Conservation (phyloP, 2,329 filamentous ascomycete species). For the Lecanosticta acicola region DNA sequence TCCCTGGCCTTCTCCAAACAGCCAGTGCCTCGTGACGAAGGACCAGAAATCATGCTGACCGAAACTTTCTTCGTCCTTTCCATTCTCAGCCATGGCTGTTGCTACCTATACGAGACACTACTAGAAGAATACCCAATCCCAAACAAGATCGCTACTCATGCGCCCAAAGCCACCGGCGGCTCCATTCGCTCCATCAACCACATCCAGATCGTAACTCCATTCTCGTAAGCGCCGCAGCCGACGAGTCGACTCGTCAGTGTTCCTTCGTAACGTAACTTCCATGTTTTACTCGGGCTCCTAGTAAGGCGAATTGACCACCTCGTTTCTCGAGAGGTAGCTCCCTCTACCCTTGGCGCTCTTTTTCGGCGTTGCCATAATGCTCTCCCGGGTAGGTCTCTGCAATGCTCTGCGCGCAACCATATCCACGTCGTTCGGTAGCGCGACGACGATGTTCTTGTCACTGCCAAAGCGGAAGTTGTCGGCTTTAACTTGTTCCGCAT, state of each 20-base stretch:
- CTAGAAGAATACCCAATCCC: too few species aligned
- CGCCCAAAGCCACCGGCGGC: too few species aligned
- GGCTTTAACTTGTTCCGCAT: constrained; percentile 89
- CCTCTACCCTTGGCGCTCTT: constrained; percentile 36
- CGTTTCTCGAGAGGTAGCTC: constrained; percentile 71
- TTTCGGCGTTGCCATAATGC: constrained; percentile 57
- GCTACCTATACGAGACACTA: not conserved
- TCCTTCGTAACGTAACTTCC: not conserved
- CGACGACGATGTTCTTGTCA: constrained; percentile 97
- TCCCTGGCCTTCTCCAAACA: too few species aligned
- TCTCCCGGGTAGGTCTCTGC: constrained; percentile 84
- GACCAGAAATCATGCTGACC: too few species aligned
- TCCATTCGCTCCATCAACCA: too few species aligned
- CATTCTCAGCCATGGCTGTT: not conserved
- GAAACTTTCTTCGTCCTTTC: too few species aligned
- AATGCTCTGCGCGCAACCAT: constrained; percentile 87
- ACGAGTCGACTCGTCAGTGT: too few species aligned
- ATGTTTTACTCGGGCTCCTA: constrained; percentile 25
- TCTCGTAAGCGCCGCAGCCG: too few species aligned
- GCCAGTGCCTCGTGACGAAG: not conserved
- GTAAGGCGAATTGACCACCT: constrained; percentile 73
- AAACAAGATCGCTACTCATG: too few species aligned
- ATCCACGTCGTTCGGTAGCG: constrained; percentile 92
- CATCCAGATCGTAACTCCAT: too few species aligned
- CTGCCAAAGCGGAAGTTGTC: constrained; percentile 97